Base-by-base conservation (phyloP, 2,329 filamentous ascomycete genomes). In the Acrocalymma vagum region DNA sequence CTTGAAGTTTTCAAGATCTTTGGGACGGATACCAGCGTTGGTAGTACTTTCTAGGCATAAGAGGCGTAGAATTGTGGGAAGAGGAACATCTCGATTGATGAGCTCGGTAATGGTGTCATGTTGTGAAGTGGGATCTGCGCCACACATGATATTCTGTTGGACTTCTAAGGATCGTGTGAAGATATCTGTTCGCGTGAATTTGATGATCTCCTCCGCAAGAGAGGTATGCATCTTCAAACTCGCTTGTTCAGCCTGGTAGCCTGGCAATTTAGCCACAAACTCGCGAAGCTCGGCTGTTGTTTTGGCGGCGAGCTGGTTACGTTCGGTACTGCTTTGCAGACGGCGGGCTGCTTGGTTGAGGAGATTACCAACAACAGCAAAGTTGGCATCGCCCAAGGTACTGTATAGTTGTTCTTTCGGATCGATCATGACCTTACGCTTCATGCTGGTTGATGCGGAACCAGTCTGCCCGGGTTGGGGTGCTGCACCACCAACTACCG, bases 141-240 rank as follows among this genome's bases (percentile, higher is more conserved):
- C 93, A 0, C 92, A 92, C 16, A 91, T 92, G 29, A 97, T 81
- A 63, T 95, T 96, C 66, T 99, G 94, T 65, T 99, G 94, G 4
- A 97, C 88, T 72, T 97, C 94, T 2, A 99, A 78, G 25, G 91
- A 77, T 46, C 89, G 87, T 52, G 87, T 89, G 75, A 99, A 99
- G 42, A 88, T 82, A 60, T 97, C 93, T 13, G 90, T 88, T 34
- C 89, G 83, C 1, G 94, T 99, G 59, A 91, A 84, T 63, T 95
- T 94, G 78, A 95, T 92, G 38, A 99, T 94, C 54, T 96, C 93
- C 72, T 97, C 94, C 1, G 92, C 91, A 29, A 99, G 80, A 6
- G 88, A 88, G 2, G 92, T 96, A 63, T 99, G 94, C 20, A 93
- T 83, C 50, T 94, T 91, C n/a, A 96, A 76, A 60, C 89, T 95